A percentile compares a stretch with the other conserved stretches of the same genome.
These are phyloP conservation scores for Brasenia schreberi DNA, from an alignment of 164 flowering plant genomes.

Conservation along the genomic window DNA sequence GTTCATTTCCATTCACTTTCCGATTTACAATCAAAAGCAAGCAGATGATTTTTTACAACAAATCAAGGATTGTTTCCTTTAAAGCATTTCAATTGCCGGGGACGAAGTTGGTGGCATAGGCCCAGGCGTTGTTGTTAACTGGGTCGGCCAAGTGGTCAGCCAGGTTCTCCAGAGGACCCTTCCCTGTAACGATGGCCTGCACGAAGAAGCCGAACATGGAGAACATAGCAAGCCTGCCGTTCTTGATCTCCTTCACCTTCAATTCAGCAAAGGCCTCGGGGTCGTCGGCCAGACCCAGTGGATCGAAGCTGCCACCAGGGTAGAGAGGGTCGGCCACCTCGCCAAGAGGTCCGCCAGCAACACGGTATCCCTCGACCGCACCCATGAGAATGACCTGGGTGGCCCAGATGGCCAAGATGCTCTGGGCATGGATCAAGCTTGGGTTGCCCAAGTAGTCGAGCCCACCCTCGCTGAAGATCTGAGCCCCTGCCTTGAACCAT, in stretches of 20 bases:
- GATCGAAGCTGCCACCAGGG: constrained; percentile 23
- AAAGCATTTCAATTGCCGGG: constrained; percentile 13
- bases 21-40: too few species aligned
- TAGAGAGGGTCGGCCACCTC: constrained; percentile 13
- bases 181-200: constrained; percentile 35
- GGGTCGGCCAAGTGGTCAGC: constrained; percentile 34
- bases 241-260: constrained; percentile 47
- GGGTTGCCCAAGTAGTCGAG: constrained; percentile 19
- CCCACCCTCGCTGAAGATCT: constrained; percentile 19
- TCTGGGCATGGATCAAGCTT: constrained; percentile 17
- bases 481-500: constrained; percentile 19
- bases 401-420: constrained; percentile 22
- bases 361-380: constrained; percentile 13
- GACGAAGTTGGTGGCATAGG: constrained; percentile 28
- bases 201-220: constrained; percentile 38
- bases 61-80: too few species aligned
- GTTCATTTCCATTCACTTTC: too few species aligned
- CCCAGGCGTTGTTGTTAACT: constrained; percentile 34
- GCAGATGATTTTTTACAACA: too few species aligned
- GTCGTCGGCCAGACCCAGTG: constrained; percentile 71
- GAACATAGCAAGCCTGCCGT: constrained; percentile 37
- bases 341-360: constrained; percentile 18
- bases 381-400: constrained; percentile 19
- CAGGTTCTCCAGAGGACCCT: constrained; percentile 29
- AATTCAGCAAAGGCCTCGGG: constrained; percentile 60